phyloP scores from a whole-genome alignment of 2,329 filamentous ascomycete genomes.

The Calonectria crousiana region DNA sequence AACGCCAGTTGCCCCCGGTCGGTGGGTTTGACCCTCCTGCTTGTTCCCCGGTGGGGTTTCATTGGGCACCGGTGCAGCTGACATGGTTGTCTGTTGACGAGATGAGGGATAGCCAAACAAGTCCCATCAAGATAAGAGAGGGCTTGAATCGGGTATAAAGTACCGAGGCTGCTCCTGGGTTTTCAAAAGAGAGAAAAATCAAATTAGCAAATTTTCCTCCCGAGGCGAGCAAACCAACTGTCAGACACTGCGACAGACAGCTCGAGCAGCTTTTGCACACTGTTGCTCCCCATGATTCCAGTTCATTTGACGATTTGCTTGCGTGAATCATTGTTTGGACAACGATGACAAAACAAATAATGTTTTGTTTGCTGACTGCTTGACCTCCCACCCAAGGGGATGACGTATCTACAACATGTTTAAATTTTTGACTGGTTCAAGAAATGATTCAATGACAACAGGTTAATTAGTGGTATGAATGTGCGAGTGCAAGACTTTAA shows the following conservation, averaged over 20 bases:
- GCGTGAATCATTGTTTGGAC: neutral
- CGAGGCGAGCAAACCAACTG: neutral
- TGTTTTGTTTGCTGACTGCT: neutral
- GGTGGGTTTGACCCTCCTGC: neutral
- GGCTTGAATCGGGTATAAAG: neutral
- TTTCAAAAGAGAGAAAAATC: neutral
- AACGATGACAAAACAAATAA: neutral
- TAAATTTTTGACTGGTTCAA: neutral
- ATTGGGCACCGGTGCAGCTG: neutral
- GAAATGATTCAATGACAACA: neutral
- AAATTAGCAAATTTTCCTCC: neutral
- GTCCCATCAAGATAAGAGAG: neutral
- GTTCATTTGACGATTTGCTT: neutral
- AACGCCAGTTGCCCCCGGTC: slow-evolving; percentile 44
- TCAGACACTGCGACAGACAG: neutral
- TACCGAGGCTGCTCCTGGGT: too few species aligned
- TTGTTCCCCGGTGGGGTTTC: slow-evolving; percentile 9
- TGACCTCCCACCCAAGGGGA: neutral
- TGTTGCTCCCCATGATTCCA: neutral
- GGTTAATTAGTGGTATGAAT: neutral
- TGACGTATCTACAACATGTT: neutral
- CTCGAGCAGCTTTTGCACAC: neutral
- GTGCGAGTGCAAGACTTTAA: neutral
- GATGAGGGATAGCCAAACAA: neutral
- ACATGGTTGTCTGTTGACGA: slow-evolving; percentile 6